Evolutionary conservation across 768 basidiomycete genomes (phyloP), one percentile per base, ranked within the genome.

Genomic region (Dioszegia crocea): DNA sequence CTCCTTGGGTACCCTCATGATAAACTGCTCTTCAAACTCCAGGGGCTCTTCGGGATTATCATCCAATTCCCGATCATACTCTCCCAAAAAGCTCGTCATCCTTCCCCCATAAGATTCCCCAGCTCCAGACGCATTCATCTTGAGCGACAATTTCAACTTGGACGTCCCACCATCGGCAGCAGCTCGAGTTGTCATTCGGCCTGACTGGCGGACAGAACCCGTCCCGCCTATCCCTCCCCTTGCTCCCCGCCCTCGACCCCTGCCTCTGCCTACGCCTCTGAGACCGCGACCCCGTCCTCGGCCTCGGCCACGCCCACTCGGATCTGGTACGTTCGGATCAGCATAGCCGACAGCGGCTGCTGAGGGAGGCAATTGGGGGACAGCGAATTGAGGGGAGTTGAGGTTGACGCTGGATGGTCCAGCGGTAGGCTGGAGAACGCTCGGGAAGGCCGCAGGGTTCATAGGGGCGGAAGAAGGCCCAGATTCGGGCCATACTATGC

Each of bases 21-120:
- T 86, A 71, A 98, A 98, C 70, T 97, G 93, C 78, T 99, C 96
- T 77, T 99, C 96, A 66, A 98, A 96, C 16, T 86, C 86, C 58
- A 98, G 77, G 57, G 96, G 93, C 58, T 81, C 81, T 58, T 96
- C 92, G 45, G 92, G 90, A 68, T 97, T 91, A 49, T 89, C 92
- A 76, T 98, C 94, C 52, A 97, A 80, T 73, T 97, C 94, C 41
- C 92, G 81, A 79, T 97, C 93, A 76, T 92, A 97, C 12, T 86
- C 82, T 6, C 94, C 94, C 56, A 93, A 79, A 75, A 92, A 93
- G 30, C 87, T 88, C 84, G 85, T 88, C 59, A 89, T 90, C 44
- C 65, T 54, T 1, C 60, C 68, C 5, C 57, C 64, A 3, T 29
- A 30, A 9, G 39, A 33, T 57, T 67, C 62, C 4, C 48, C 62